These are phyloP conservation scores for Auriculariales sp. DNA, from an alignment of 768 basidiomycete genomes.

Conservation along the genomic window DNA sequence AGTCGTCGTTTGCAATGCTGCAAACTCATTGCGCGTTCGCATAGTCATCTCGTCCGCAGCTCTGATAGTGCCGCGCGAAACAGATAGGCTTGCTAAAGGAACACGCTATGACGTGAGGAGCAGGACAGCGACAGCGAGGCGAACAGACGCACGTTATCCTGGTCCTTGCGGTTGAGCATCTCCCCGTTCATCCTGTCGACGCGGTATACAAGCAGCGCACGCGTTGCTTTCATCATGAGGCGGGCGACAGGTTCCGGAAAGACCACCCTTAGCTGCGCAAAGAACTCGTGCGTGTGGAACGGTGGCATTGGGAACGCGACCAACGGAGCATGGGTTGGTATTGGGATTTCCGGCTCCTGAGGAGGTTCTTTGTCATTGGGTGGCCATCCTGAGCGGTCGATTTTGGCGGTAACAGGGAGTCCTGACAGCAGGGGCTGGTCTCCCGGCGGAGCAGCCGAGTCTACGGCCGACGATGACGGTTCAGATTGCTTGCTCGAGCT, in stretches of 20 bases:
- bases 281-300: slow-evolving; percentile 73
- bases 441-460: no score
- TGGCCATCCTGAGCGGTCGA: no score
- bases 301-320: slow-evolving; percentile 36
- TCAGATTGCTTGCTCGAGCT: no score
- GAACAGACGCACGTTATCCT: slow-evolving; percentile 54
- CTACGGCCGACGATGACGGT: no score
- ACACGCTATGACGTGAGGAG: no score
- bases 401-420: no score
- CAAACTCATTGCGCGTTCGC: slow-evolving; percentile 69
- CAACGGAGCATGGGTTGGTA: background rate
- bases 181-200: slow-evolving; percentile 55
- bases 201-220: slow-evolving; percentile 66
- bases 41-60: slow-evolving; percentile 75
- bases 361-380: no score
- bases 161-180: slow-evolving; percentile 58
- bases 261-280: slow-evolving; percentile 50
- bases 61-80: slow-evolving; percentile 90
- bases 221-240: slow-evolving; percentile 71
- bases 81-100: slow-evolving; percentile 76
- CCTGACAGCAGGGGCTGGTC: no score
- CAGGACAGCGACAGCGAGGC: slow-evolving; percentile 1
- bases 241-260: slow-evolving; percentile 64
- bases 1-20: slow-evolving; percentile 63
- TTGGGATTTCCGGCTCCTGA: background rate